Evolutionary conservation across 139 green algal species (phyloP), one percentile per base, ranked within the genome.

Genomic region (Trebouxia sp.): DNA sequence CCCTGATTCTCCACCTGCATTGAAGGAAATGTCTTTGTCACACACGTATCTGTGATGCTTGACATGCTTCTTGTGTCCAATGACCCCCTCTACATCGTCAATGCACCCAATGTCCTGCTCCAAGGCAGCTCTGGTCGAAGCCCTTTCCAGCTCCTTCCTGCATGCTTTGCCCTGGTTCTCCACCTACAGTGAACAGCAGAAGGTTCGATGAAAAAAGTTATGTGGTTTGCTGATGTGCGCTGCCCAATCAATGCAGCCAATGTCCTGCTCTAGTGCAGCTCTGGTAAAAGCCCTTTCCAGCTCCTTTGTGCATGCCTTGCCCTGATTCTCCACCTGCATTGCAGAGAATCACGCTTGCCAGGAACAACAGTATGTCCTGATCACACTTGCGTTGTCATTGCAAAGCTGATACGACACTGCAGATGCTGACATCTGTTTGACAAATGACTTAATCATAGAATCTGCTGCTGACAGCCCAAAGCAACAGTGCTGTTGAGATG

Each of bases 81-180:
- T 38, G 12, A 77, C 26, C 26, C 26, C 41, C 39, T 77, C 69
- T 8, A n/a, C 69, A 24, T 77, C 41, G 0, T 77, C 69, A 6
- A 77, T 77, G 41, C n/a, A 39, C 26, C 37, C 24, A 11, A 53
- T 35, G 39, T 77, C 43, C 11, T 77, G 69, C 11, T 77, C 69
- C 20, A 77, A 24, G 3, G 69, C 69, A 26, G 43, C 69, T 24
- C 69, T n/a, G 0, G 69, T 77, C 5, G 55, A 41, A 0, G 69
- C 69, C 41, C 69, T 35, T 26, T 77, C n/a, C 22, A 77, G 69
- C 69, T 41, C 39, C 22, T 77, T 51, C 69, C 69, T 51, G 26
- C 69, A 77, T 5, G 69, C 69, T n/a, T 48, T 77, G 26, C 42
- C 41, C 69, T 53, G 69, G 39, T 51, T 56, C 37, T 56, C 43